Evolutionary conservation across 208 protist species (phyloP).

Genomic region (Crithidia acanthocephali): DNA sequence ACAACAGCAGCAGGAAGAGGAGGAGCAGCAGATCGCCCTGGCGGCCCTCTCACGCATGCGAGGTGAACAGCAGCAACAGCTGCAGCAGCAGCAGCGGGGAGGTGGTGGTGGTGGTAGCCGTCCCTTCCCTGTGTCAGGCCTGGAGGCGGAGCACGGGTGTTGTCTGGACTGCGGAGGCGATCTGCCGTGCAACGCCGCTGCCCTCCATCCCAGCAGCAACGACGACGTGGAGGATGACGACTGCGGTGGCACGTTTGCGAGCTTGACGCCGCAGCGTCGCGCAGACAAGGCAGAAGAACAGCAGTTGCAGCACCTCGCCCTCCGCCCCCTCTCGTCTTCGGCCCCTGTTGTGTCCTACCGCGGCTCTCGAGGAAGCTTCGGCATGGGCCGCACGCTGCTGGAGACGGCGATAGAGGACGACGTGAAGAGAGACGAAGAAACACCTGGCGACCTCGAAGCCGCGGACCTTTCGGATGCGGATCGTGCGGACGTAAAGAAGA

Average conservation of each 20-base stretch:
- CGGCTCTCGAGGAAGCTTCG: slow-evolving; percentile 6
- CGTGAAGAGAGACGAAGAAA: neutral
- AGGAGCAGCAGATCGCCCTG: slow-evolving; percentile 11
- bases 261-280: neutral
- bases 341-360: slow-evolving; percentile 20
- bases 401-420: slow-evolving; percentile 15
- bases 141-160: neutral
- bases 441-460: neutral
- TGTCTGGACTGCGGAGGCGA: neutral
- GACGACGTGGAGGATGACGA: neutral
- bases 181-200: neutral
- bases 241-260: neutral
- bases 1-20: slow-evolving; percentile 3
- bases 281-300: neutral
- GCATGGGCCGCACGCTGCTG: slow-evolving; percentile 8
- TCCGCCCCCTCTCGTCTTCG: slow-evolving; percentile 10
- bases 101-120: neutral
- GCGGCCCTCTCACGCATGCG: slow-evolving; percentile 5
- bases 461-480: no score
- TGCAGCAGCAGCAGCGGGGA: neutral
- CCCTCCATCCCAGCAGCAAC: slow-evolving; percentile 22
- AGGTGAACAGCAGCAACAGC: neutral
- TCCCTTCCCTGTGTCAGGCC: neutral
- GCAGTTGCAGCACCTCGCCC: neutral
- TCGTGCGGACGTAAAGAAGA: no score